Evolutionary conservation across 768 basidiomycete species (phyloP).

Genomic region (Leccinum uliginosum): DNA sequence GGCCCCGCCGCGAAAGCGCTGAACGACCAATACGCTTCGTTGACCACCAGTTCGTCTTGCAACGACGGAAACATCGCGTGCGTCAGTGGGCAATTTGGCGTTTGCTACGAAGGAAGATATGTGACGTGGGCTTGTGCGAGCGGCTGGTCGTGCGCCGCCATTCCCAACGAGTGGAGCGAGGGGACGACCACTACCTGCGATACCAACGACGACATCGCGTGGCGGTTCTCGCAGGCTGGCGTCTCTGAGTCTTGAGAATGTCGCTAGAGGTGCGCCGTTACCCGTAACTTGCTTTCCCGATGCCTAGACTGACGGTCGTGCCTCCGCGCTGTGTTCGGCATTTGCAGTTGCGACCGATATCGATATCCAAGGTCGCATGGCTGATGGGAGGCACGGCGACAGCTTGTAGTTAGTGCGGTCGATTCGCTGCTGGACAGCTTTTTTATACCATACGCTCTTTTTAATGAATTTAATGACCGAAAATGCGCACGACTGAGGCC

Average conservation of each 20-base stretch:
- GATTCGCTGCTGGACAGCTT: slow-evolving; percentile 16
- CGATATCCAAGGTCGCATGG: background rate
- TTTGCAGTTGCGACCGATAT: background rate
- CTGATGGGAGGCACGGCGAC: slow-evolving; percentile 4
- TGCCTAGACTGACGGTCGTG: background rate
- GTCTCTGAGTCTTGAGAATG: slow-evolving; percentile 12
- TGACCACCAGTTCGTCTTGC: slow-evolving; percentile 18
- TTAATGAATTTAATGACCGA: slow-evolving; percentile 5
- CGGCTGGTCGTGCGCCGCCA: slow-evolving; percentile 18
- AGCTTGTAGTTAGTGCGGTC: slow-evolving; percentile 7
- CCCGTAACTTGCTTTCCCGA: background rate
- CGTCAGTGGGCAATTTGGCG: slow-evolving; percentile 15
- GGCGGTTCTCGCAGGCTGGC: slow-evolving; percentile 17
- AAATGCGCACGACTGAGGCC: background rate
- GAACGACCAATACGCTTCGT: slow-evolving; percentile 18
- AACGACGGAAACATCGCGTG: slow-evolving; percentile 17
- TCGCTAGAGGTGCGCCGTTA: background rate
- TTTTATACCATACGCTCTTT: slow-evolving; percentile 4
- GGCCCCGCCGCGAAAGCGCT: slow-evolving; percentile 22
- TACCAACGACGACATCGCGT: slow-evolving; percentile 13
- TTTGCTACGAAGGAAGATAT: slow-evolving; percentile 14
- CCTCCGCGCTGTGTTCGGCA: background rate
- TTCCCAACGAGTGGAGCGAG: slow-evolving; percentile 17
- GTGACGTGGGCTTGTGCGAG: slow-evolving; percentile 10
- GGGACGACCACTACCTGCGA: slow-evolving; percentile 21